These are phyloP conservation scores for Microbotryum violaceum DNA, from an alignment of 1,284 basidiomycete species.

Conservation along the genomic window DNA sequence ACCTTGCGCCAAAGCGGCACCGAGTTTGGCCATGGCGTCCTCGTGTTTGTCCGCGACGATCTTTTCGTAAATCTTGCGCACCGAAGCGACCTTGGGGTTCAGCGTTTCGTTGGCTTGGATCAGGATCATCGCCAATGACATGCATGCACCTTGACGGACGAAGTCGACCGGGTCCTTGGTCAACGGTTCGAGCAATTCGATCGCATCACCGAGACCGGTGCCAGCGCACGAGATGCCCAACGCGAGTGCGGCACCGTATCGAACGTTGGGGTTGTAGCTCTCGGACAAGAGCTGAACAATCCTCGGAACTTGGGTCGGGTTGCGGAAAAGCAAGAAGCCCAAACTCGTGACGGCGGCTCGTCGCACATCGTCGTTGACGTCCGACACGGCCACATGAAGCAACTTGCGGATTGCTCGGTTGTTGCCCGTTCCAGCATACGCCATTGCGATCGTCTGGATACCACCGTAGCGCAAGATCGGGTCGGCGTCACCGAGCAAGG, in stretches of 20 bases:
- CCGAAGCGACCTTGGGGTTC: constrained; percentile 67
- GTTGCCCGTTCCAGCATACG: constrained; percentile 89
- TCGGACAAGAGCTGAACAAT: constrained; percentile 92
- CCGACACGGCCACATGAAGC: constrained; percentile 89
- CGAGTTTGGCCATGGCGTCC: constrained; percentile 94
- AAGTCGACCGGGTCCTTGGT: constrained; percentile 95
- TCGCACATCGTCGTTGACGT: constrained; percentile 91
- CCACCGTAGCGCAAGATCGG: constrained; percentile 91
- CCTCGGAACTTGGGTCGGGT: constrained; percentile 83
- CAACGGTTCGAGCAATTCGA: constrained; percentile 92
- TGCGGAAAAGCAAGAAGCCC: constrained; percentile 92
- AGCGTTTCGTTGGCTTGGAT: constrained; percentile 89
- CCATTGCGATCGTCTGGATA: constrained; percentile 87
- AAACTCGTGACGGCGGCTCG: constrained; percentile 88
- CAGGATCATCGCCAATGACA: constrained; percentile 88
- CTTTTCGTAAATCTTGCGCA: constrained; percentile 74
- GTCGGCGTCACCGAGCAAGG: constrained; percentile 78
- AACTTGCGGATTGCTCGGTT: constrained; percentile 83
- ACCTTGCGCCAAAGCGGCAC: constrained; percentile 86
- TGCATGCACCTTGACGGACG: constrained; percentile 92
- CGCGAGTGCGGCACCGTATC: constrained; percentile 89
- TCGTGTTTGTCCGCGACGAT: constrained; percentile 91
- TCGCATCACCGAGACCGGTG: constrained; percentile 89
- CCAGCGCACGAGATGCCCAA: constrained; percentile 93
- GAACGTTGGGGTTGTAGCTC: constrained; percentile 96